Percentiles rank a stretch among this genome's conserved stretches.
phyloP scores from a whole-genome alignment of 2,329 filamentous ascomycete genomes.

The Aspergillus texensis region DNA sequence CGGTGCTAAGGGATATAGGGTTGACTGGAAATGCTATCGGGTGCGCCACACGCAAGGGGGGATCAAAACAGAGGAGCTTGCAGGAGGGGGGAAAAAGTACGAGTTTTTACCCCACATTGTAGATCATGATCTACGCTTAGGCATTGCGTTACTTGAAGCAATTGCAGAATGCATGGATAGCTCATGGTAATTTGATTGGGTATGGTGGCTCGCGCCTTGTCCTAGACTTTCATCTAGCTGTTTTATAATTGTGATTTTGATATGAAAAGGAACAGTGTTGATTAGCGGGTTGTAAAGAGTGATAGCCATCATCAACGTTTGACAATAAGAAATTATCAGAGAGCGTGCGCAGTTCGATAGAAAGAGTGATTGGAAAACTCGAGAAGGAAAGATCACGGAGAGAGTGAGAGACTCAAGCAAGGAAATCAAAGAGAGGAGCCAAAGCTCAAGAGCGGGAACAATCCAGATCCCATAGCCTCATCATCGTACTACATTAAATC shows the following conservation, averaged over 20 bases:
- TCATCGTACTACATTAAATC: slow-evolving; percentile 9
- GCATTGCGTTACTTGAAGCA: background rate
- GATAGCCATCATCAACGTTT: slow-evolving; percentile 3
- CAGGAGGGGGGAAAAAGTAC: background rate
- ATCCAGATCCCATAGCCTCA: slow-evolving; percentile 5
- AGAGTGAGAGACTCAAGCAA: background rate
- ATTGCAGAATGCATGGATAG: background rate
- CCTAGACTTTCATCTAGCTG: background rate
- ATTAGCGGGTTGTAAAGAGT: slow-evolving; percentile 1
- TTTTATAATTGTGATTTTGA: background rate
- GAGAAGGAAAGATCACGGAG: background rate
- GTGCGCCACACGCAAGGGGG: background rate
- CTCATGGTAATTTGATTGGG: background rate
- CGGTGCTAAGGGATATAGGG: background rate
- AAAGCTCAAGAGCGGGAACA: background rate
- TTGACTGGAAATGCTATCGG: background rate
- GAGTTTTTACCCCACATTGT: background rate
- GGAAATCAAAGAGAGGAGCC: slow-evolving; percentile 5
- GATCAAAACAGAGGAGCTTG: background rate
- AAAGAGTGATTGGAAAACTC: background rate
- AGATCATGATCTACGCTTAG: background rate
- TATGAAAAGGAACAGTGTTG: background rate
- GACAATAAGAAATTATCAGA: slow-evolving; percentile 1
- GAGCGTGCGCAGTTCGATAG: background rate
- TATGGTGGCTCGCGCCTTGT: background rate